These are phyloP conservation scores for Nissolia schottii DNA, from an alignment of 306 rosid species.

Conservation along the genomic window DNA sequence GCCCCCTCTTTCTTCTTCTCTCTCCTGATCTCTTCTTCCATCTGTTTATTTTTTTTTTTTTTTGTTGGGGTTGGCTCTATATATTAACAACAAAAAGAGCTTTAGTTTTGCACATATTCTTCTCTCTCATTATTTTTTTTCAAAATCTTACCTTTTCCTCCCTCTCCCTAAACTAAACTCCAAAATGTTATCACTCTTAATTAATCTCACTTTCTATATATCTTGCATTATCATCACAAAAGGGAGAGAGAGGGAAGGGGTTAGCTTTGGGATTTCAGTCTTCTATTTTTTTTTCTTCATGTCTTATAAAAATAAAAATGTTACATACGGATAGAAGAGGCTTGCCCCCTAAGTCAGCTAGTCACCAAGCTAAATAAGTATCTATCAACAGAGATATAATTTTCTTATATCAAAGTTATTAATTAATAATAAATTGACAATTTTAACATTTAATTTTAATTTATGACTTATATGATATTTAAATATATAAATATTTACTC, in stretches of 20 bases:
- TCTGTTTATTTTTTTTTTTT: too few relatives aligned
- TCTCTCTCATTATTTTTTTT: conserved; percentile 10
- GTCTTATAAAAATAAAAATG: too few relatives aligned
- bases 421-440: neutral
- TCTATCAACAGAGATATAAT: neutral
- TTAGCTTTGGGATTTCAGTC: neutral
- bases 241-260: neutral
- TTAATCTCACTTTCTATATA: conserved; percentile 15
- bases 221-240: neutral
- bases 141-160: neutral
- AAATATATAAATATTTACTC: too few relatives aligned
- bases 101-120: conserved; percentile 47
- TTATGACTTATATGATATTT: too few relatives aligned
- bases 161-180: conserved; percentile 27
- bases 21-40: conserved; percentile 71
- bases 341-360: neutral
- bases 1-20: conserved; percentile 15
- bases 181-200: conserved; percentile 18
- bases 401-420: neutral
- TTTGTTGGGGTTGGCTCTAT: neutral
- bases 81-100: neutral
- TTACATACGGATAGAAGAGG: neutral
- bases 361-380: neutral
- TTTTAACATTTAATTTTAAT: neutral
- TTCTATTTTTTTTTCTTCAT: neutral